These are phyloP conservation scores for Rutstroemia sp. DNA, from an alignment of 2,329 filamentous ascomycete genomes.

Conservation along the genomic window DNA sequence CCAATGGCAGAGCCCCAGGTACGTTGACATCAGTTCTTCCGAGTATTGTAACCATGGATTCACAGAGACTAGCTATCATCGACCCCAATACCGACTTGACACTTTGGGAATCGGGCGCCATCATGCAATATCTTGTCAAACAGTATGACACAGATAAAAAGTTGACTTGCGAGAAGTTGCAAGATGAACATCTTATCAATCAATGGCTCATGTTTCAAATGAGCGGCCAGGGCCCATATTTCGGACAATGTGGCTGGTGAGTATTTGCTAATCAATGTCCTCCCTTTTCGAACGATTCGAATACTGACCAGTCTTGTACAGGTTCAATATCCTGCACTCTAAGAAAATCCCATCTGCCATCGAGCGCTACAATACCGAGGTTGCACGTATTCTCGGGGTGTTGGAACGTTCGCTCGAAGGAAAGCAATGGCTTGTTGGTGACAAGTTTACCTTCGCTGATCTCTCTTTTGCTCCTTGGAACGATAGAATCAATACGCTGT, in stretches of 20 bases:
- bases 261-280: background rate
- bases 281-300: background rate
- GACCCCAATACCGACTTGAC: conserved; percentile 36
- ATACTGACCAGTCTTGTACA: background rate
- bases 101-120: conserved; percentile 40
- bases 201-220: conserved; percentile 36
- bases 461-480: conserved; percentile 31
- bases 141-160: conserved; percentile 35
- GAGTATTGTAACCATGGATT: background rate
- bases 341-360: conserved; percentile 37
- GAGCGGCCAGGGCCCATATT: conserved; percentile 34
- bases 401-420: conserved; percentile 34
- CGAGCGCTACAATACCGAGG: conserved; percentile 38
- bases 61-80: conserved; percentile 21
- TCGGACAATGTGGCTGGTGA: conserved; percentile 31
- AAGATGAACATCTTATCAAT: background rate
- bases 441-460: conserved; percentile 35
- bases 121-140: conserved; percentile 37
- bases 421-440: conserved; percentile 30
- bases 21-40: background rate
- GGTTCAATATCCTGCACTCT: conserved; percentile 27
- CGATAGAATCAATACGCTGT: background rate
- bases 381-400: conserved; percentile 30
- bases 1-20: conserved; percentile 26
- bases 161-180: conserved; percentile 24